A percentile compares a stretch with the other conserved stretches of the same genome.
Evolutionary conservation across 164 flowering plant genomes (phyloP).

Genomic region (Euptelea pleiosperma): DNA sequence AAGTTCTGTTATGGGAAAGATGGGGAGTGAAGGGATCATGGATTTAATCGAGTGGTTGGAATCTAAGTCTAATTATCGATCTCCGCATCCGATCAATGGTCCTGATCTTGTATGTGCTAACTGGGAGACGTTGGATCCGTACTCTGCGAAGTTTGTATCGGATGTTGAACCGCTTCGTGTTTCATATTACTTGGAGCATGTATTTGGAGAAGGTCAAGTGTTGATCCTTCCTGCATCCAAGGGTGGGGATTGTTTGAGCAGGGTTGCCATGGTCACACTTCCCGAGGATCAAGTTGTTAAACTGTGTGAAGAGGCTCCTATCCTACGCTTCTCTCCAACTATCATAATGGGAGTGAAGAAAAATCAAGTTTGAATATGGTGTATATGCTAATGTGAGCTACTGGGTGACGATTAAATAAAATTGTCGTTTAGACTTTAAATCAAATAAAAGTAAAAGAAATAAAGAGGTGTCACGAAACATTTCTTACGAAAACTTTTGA

Average conservation of each 20-base stretch:
- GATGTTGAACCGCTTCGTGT: slow-evolving; percentile 32
- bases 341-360: slow-evolving; percentile 34
- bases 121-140: slow-evolving; percentile 32
- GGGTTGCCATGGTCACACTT: slow-evolving; percentile 59
- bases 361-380: not conserved
- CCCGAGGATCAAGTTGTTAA: slow-evolving; percentile 32
- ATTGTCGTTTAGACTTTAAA: too few relatives aligned
- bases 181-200: slow-evolving; percentile 46
- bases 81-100: slow-evolving; percentile 21
- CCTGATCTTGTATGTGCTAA: slow-evolving; percentile 43
- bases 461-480: too few relatives aligned
- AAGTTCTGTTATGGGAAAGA: slow-evolving; percentile 21
- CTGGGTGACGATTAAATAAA: not conserved
- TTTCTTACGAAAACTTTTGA: not conserved
- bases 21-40: slow-evolving; percentile 35
- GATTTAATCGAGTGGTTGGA: slow-evolving; percentile 56
- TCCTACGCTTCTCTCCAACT: slow-evolving; percentile 38
- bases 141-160: slow-evolving; percentile 32
- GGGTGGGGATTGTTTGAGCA: slow-evolving; percentile 38
- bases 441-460: too few relatives aligned
- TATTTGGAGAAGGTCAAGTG: slow-evolving; percentile 41
- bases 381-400: slow-evolving; percentile 4
- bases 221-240: slow-evolving; percentile 42
- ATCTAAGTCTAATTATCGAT: not conserved
- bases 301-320: slow-evolving; percentile 36